Evolutionary conservation across 495 filamentous ascomycete genomes (phyloP), one percentile per base, ranked within the genome.

Genomic region (Penicillium turbatum): DNA sequence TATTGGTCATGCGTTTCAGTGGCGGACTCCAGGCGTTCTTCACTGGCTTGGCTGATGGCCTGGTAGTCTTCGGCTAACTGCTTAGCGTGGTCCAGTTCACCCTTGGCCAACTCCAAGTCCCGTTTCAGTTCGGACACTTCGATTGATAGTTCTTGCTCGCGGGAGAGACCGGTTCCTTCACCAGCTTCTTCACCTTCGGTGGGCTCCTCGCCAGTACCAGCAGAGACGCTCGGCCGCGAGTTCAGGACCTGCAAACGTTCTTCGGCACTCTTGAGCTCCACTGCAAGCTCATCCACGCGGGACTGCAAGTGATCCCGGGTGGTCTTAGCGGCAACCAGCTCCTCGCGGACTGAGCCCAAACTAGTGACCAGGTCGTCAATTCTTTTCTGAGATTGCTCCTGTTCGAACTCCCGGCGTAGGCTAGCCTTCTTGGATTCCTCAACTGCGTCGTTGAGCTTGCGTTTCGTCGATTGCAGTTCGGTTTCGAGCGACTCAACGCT

Each of bases 321-420:
- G 9, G 91, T 93, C 73, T 92, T 95, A 8, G 84, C 80, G 8
- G 84, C 85, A 42, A 89, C 82, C 51, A 92, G 79, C 63, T 95
- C 88, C 68, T 96, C 91, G 34, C 90, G 87, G 35, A 84, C 79
- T 15, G 86, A 81, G 46, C 87, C 78, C 39, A 96, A 74, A 57
- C 81, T 90, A n/a, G 82, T 75, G 19, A 88, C 83, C 19, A 97
- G 79, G 60, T 97, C 93, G 58, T 97, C 90, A 53, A 97, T 92
- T 39, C 86, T 79, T 67, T 88, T 91, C 66, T 92, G 90, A 46
- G 75, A 85, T 61, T 96, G 90, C 51, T 89, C 84, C 40, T 84
- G 77, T 44, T 97, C 92, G 60, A 88, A 95, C 61, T 97, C 92
- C 56, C 90, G 89, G 29, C 91, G 84, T 39, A 92, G 72, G 40